Evolutionary conservation across 2,329 filamentous ascomycete species (phyloP).

Genomic region (Aspergillus ibericus): DNA sequence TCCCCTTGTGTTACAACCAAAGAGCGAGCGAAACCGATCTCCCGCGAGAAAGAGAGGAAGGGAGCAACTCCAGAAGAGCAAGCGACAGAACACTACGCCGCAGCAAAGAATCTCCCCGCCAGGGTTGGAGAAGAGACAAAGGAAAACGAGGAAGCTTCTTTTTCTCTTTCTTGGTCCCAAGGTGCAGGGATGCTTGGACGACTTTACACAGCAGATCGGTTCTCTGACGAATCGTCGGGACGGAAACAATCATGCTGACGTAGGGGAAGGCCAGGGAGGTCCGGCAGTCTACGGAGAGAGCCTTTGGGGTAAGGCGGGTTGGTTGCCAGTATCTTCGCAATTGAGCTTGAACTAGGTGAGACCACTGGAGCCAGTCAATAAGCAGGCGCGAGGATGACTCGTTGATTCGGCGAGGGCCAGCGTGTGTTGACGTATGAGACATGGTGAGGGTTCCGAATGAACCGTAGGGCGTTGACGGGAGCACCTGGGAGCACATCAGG

Average conservation of each 20-base stretch:
- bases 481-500: neutral
- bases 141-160: neutral
- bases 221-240: neutral
- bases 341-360: neutral
- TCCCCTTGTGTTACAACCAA: conserved; percentile 4
- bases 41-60: conserved; percentile 5
- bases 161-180: conserved; percentile 5
- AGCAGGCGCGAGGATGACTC: neutral
- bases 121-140: neutral
- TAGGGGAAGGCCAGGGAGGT: conserved; percentile 27
- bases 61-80: neutral
- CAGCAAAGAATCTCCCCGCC: neutral
- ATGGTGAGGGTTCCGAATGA: conserved; percentile 11
- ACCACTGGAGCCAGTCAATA: neutral
- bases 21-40: conserved; percentile 5
- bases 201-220: neutral
- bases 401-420: conserved; percentile 14
- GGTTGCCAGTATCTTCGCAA: neutral
- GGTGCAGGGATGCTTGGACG: neutral
- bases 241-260: conserved; percentile 35
- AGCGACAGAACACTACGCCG: neutral
- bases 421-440: conserved; percentile 26
- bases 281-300: conserved; percentile 11
- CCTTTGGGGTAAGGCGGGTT: neutral
- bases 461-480: conserved; percentile 9